A percentile compares a stretch with the other conserved stretches of the same genome.
Conservation (phyloP, 2,329 filamentous ascomycete species). For the Diaporthe australafricana region DNA sequence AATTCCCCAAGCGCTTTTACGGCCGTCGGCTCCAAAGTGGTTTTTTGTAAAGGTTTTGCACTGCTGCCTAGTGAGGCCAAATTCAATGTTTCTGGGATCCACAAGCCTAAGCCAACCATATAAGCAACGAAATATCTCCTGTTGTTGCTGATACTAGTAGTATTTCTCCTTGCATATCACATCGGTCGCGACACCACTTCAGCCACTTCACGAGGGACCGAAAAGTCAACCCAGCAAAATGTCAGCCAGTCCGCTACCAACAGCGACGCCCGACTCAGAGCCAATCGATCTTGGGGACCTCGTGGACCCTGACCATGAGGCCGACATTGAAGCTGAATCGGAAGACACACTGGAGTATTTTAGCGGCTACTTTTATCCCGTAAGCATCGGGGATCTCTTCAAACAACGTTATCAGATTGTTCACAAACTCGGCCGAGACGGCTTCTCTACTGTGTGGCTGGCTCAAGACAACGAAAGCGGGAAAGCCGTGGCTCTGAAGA, state of each 20-base stretch:
- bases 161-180: no score
- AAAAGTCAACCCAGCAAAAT: not conserved
- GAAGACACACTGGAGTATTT: not conserved
- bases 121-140: no score
- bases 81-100: no score
- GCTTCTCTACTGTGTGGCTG: conserved; percentile 4
- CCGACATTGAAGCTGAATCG: conserved; percentile 3
- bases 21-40: no score
- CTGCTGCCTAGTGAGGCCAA: no score
- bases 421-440: conserved; percentile 1
- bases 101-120: no score
- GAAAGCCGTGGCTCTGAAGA: not conserved
- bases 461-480: not conserved
- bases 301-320: not conserved
- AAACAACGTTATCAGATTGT: not conserved
- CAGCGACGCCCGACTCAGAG: not conserved
- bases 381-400: not conserved
- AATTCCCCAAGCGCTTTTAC: no score
- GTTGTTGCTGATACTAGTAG: no score
- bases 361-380: not conserved
- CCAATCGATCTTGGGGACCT: not conserved
- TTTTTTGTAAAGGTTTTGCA: no score
- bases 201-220: not conserved
- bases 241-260: not conserved
- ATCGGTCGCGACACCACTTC: not conserved